Evolutionary conservation across 345 rosid species (phyloP), one percentile per base, ranked within the genome.

Genomic region (Diplotaxis tenuifolia): DNA sequence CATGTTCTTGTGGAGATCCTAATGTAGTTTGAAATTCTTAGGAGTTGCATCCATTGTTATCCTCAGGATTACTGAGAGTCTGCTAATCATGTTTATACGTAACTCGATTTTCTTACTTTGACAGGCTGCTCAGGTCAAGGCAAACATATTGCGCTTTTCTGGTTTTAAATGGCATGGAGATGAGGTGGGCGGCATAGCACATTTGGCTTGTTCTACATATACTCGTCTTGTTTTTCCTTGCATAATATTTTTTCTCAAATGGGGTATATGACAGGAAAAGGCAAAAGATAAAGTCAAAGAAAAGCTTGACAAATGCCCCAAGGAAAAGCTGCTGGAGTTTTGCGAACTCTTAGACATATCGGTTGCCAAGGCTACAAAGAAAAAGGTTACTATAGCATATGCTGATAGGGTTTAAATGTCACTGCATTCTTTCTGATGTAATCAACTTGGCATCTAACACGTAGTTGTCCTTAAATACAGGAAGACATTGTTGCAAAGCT

Each of bases 111-210:
- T 79, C 68, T 72, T 82, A 16, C 62, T 79, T 62, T 79, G 75
- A 84, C 92, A 94, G 99, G 97, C 97, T 32, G 55, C 82, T 75
- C 90, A 89, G 80, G 67, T 94, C 76, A 94, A 87, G 91, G 82
- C 85, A 62, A 85, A 94, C 76, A 82, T 94, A 75, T 82, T 87
- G 21, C 86, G 88, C 54, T 94, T 94, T 77, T 92, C 99, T 80
- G 99, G 99, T 62, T 94, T 83, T 82, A 89, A 82, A 28, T 92
- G 96, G 99, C 93, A 78, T 70, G 93, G 84, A 63, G 82, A 94
- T 78, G 96, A 89, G 97, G 99, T 94, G 78, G 36, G 70, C 5
- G 34, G 54, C 7, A 25, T 29, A 54, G 20, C 53, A 42, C 28
- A 54, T 62, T 34, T 3, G 52, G 21, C 40, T 11, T 59, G 42